phyloP scores from a whole-genome alignment of 495 filamentous ascomycete genomes.

The Tricharina praecox region DNA sequence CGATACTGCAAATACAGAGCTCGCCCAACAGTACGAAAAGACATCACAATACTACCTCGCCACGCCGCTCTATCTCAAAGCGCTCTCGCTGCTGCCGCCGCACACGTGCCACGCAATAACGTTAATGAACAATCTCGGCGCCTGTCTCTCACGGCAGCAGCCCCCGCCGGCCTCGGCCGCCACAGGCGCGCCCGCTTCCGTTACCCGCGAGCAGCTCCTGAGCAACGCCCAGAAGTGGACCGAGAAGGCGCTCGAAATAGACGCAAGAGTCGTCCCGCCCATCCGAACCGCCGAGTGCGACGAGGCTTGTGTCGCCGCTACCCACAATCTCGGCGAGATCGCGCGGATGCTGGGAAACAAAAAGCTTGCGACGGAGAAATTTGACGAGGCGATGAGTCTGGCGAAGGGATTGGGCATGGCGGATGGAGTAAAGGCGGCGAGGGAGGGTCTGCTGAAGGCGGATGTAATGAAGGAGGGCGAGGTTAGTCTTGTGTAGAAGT shows the following conservation, averaged over 20 bases:
- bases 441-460: constrained; percentile 40
- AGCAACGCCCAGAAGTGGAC: constrained; percentile 56
- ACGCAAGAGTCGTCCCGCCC: constrained; percentile 37
- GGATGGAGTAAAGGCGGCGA: constrained; percentile 44
- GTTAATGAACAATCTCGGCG: constrained; percentile 56
- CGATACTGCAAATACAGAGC: constrained; percentile 37
- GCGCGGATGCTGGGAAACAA: constrained; percentile 49
- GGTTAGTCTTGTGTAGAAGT: too few species aligned
- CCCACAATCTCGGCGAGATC: constrained; percentile 71
- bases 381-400: constrained; percentile 45
- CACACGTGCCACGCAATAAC: constrained; percentile 55
- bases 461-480: constrained; percentile 3
- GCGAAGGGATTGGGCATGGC: constrained; percentile 46
- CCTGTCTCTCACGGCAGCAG: constrained; percentile 46
- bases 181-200: constrained; percentile 25
- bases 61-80: constrained; percentile 74
- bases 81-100: constrained; percentile 41
- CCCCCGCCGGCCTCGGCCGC: constrained; percentile 26
- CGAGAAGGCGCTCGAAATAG: constrained; percentile 48
- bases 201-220: constrained; percentile 37
- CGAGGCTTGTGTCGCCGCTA: constrained; percentile 65
- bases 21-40: constrained; percentile 54
- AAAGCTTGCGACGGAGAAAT: constrained; percentile 45
- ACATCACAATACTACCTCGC: constrained; percentile 59
- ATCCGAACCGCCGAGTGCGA: constrained; percentile 69